These are phyloP conservation scores for Metschnikowia continentalis DNA, from an alignment of 805 yeast species.

Conservation along the genomic window DNA sequence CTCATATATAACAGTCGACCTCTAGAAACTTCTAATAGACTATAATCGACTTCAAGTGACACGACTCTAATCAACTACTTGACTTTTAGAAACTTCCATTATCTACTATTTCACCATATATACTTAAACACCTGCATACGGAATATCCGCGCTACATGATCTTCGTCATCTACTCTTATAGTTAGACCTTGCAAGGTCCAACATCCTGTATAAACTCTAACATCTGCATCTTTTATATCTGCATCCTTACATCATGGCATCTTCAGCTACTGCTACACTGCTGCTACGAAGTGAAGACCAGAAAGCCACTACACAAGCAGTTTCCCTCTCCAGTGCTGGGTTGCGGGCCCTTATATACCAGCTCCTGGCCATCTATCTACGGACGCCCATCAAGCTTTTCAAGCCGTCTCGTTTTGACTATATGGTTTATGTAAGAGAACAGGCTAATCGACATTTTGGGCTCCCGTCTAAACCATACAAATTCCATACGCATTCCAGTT, in stretches of 20 bases:
- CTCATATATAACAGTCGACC: too few species aligned
- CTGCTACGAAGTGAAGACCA: slow-evolving; percentile 15
- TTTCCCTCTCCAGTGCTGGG: slow-evolving; percentile 82
- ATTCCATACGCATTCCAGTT: slow-evolving; percentile 67
- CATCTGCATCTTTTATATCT: background rate
- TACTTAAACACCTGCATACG: background rate
- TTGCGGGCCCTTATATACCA: slow-evolving; percentile 80
- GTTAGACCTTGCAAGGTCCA: too few species aligned
- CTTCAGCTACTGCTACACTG: too few species aligned
- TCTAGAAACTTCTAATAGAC: too few species aligned
- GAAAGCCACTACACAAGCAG: slow-evolving; percentile 39
- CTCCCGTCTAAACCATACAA: slow-evolving; percentile 47
- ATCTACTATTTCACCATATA: too few species aligned
- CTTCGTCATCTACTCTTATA: too few species aligned
- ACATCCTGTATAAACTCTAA: background rate
- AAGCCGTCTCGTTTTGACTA: slow-evolving; percentile 90
- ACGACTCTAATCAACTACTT: too few species aligned
- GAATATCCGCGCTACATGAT: background rate
- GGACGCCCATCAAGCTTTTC: slow-evolving; percentile 82
- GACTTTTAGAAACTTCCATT: too few species aligned
- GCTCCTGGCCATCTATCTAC: slow-evolving; percentile 66
- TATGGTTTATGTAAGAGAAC: slow-evolving; percentile 59
- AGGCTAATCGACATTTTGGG: slow-evolving; percentile 43
- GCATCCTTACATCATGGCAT: background rate
- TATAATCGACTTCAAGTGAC: too few species aligned